Base-by-base conservation (phyloP, 2,329 filamentous ascomycete species). In the Cercospora zeae-maydis region DNA sequence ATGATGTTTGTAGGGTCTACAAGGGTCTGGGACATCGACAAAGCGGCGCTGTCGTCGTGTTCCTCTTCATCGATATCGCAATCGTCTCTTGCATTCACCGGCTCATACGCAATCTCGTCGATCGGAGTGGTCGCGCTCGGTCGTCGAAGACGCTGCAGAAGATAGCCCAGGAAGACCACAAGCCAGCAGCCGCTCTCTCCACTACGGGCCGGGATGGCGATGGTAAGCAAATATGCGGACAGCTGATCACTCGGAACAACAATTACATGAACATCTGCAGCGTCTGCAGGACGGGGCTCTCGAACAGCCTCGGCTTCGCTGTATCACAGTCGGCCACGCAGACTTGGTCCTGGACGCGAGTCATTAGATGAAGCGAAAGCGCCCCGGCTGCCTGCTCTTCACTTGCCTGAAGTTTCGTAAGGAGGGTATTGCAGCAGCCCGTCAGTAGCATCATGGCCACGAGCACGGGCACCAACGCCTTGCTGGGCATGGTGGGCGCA, bases 101-200 rank as follows among this genome's bases (percentile, higher is more conserved):
- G 59, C 58, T 71, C 64, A 58, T 74, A 74, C 53, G 62, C 66
- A 11, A 65, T 63, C 33, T 72, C 70, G 24, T 70, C 68, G 31
- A 63, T 66, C 27, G 70, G 69, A 3, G 65, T 68, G 49, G 65
- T 65, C 14, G 70, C 66, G 42, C 69, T 69, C 7, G 61, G 33
- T 27, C 24, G 55, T 33, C 66, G 64, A 9, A 65, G 16, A 4
- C 68, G 61, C 66, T 83, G 84, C 77, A 90, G 90, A 1, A 93
- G 78, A 21, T 84, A 81, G 74, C 90, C 87, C 55, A 84, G 72
- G 21, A 89, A 87, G 47, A 98, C 84, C 58, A 99, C 91, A 13
- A 98, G 83, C 93, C 93, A 99, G 81, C 92, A 96, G 66, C 92
- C 93, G 84, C 91, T 90, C 77, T 99, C 95, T 61, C 95, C 95